Percentiles rank a stretch among this genome's conserved stretches.
Evolutionary conservation across 805 yeast species (phyloP).

Genomic region (Grigorovia humatica): DNA sequence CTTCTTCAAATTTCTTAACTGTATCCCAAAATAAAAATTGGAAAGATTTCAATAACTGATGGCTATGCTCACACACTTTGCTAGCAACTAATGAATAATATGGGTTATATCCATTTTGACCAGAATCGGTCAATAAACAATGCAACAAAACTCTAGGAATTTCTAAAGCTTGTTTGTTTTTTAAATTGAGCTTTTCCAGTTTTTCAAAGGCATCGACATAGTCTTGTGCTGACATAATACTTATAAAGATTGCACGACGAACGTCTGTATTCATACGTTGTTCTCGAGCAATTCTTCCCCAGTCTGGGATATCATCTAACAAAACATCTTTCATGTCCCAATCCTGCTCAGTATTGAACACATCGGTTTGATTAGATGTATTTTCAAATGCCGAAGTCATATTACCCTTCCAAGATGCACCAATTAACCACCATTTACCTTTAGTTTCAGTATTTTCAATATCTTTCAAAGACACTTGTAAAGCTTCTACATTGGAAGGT

Average conservation of each 20-base stretch:
- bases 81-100: constrained; percentile 75
- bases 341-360: constrained; percentile 20
- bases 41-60: constrained; percentile 67
- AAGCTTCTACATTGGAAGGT: constrained; percentile 43
- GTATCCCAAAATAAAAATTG: constrained; percentile 89
- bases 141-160: constrained; percentile 78
- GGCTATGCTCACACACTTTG: constrained; percentile 59
- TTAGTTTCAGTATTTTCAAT: constrained; percentile 62
- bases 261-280: constrained; percentile 95
- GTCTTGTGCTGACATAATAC: constrained; percentile 92
- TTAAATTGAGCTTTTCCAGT: constrained; percentile 68
- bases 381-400: constrained; percentile 23
- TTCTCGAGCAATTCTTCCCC: constrained; percentile 74
- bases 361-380: constrained; percentile 10
- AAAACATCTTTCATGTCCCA: constrained; percentile 44
- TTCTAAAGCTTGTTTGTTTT: constrained; percentile 72
- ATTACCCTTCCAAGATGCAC: constrained; percentile 91
- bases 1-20: constrained; percentile 58
- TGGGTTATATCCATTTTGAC: constrained; percentile 62
- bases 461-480: constrained; percentile 70
- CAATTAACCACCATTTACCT: constrained; percentile 99
- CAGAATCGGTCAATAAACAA: constrained; percentile 66
- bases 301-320: constrained; percentile 65
- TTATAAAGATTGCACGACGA: constrained; percentile 85
- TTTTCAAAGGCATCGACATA: constrained; percentile 79